phyloP scores from a whole-genome alignment of 371 early-diverging fungal species.

The Fennellomyces sp. region DNA sequence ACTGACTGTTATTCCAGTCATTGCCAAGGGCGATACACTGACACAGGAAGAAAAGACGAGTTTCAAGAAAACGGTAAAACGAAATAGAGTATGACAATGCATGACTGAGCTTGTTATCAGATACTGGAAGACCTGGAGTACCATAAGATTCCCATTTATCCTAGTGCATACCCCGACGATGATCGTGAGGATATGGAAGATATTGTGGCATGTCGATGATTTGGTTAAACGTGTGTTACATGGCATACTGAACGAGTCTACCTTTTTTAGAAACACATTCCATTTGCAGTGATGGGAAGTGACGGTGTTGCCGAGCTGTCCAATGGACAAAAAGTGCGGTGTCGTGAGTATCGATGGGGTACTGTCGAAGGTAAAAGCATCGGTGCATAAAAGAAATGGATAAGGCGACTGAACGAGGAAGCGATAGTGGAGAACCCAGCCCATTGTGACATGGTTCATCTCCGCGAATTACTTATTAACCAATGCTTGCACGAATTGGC shows the following conservation, averaged over 20 bases:
- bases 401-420: too few relatives aligned
- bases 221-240: too few relatives aligned
- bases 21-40: conserved; percentile 75
- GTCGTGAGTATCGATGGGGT: conserved; percentile 98
- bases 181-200: conserved; percentile 72
- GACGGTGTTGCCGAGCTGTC: conserved; percentile 67
- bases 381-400: not conserved
- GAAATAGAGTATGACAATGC: too few relatives aligned
- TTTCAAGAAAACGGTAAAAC: conserved; percentile 75
- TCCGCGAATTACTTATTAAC: conserved; percentile 74
- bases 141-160: conserved; percentile 77
- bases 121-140: conserved; percentile 75
- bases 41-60: conserved; percentile 62
- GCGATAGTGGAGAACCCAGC: conserved; percentile 79
- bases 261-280: conserved; percentile 72
- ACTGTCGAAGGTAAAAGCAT: conserved; percentile 76
- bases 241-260: too few relatives aligned
- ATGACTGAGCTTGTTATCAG: conserved; percentile 6
- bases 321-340: conserved; percentile 79
- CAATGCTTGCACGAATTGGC: conserved; percentile 83
- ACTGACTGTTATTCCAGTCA: conserved; percentile 89
- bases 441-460: conserved; percentile 86
- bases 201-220: conserved; percentile 50
- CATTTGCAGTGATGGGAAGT: conserved; percentile 94
- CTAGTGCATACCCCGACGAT: conserved; percentile 55